Conservation (phyloP, 371 early-diverging fungal species). For the Vairimorpha ceranae region DNA sequence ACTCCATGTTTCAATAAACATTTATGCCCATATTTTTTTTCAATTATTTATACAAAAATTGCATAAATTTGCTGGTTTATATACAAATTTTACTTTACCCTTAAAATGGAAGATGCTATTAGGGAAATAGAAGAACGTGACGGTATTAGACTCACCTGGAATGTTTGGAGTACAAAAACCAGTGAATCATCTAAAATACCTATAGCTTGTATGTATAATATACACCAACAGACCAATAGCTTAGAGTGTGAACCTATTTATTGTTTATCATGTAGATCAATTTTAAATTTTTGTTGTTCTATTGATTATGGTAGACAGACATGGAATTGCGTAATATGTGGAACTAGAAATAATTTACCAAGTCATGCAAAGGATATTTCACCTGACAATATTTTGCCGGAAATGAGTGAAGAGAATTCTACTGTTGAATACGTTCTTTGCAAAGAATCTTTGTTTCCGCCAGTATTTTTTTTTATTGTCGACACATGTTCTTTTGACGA, state of each 20-base stretch:
- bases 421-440: conserved; percentile 88
- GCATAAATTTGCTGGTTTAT: not conserved
- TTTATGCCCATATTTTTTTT: not conserved
- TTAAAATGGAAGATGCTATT: conserved; percentile 60
- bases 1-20: conserved; percentile 41
- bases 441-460: conserved; percentile 72
- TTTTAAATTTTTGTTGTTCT: conserved; percentile 92
- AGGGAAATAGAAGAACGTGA: conserved; percentile 63
- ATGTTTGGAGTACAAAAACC: conserved; percentile 85
- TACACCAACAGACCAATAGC: conserved; percentile 73
- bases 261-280: conserved; percentile 85
- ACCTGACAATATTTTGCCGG: conserved; percentile 83
- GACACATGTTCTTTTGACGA: conserved; percentile 83
- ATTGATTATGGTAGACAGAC: conserved; percentile 81
- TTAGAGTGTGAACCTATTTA: conserved; percentile 88
- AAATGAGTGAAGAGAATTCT: conserved; percentile 78
- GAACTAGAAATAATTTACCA: conserved; percentile 88
- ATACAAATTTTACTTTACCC: conserved; percentile 4
- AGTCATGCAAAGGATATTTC: conserved; percentile 94
- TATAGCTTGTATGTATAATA: conserved; percentile 84
- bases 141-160: conserved; percentile 82
- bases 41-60: not conserved
- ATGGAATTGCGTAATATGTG: conserved; percentile 97
- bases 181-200: conserved; percentile 87
- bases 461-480: conserved; percentile 89